Percentiles rank a stretch among this genome's conserved stretches.
These are phyloP conservation scores for Dianthus caryophyllus DNA, from an alignment of 148 eudicot species.

Conservation along the genomic window DNA sequence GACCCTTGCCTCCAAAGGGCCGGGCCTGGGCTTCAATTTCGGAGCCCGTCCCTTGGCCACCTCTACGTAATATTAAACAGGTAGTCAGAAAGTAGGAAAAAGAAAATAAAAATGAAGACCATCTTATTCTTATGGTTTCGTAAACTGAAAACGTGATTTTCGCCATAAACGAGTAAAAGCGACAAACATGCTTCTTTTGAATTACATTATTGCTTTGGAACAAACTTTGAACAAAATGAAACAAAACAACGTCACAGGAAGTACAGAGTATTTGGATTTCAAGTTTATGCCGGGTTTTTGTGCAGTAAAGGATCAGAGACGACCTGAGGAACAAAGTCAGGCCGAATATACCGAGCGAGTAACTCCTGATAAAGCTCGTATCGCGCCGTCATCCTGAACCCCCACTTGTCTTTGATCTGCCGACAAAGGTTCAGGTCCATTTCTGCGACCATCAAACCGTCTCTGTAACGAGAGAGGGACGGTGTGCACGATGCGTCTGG, in stretches of 20 bases:
- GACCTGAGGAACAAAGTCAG: conserved; percentile 85
- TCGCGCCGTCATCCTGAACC: conserved; percentile 88
- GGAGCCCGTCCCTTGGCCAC: no score
- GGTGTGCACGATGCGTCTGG: conserved; percentile 97
- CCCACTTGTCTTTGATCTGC: conserved; percentile 94
- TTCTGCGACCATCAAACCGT: conserved; percentile 79
- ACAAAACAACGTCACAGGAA: neutral
- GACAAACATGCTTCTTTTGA: neutral
- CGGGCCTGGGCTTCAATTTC: no score
- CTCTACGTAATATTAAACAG: no score
- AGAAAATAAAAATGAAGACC: no score
- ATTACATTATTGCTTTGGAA: conserved; percentile 7
- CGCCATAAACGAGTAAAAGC: neutral
- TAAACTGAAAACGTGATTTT: neutral
- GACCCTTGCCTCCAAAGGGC: no score
- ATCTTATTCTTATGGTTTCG: no score
- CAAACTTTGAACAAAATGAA: conserved; percentile 11
- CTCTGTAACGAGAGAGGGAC: conserved; percentile 71
- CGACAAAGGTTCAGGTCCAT: conserved; percentile 95
- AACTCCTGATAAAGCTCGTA: conserved; percentile 77
- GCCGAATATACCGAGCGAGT: conserved; percentile 54
- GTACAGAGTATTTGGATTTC: no score
- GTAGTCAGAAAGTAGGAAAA: no score
- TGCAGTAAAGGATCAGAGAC: conserved; percentile 69
- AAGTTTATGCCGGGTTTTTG: conserved; percentile 34